These are phyloP conservation scores for Hemisphaericaspora subhashii DNA, from an alignment of 1,139 yeast species.

Conservation along the genomic window DNA sequence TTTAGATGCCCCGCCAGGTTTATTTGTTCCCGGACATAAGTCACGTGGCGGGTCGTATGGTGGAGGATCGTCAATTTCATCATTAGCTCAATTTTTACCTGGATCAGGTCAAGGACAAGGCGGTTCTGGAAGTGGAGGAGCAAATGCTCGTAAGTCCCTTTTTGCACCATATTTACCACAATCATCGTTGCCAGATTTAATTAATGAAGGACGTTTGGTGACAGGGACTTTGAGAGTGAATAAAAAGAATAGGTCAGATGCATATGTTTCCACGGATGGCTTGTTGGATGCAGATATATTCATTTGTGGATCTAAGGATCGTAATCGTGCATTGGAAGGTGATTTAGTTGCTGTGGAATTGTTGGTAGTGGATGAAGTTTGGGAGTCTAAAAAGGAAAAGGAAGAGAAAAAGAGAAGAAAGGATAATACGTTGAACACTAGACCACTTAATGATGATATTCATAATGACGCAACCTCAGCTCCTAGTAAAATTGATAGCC, in stretches of 20 bases:
- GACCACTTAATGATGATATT: slow-evolving; percentile 56
- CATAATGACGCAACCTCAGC: slow-evolving; percentile 72
- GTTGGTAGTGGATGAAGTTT: slow-evolving; percentile 92
- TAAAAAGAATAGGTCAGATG: slow-evolving; percentile 94
- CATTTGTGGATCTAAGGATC: slow-evolving; percentile 98
- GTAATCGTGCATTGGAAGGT: slow-evolving; percentile 96
- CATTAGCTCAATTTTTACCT: slow-evolving; percentile 46
- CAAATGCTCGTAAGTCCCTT: slow-evolving; percentile 70
- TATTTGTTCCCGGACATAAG: slow-evolving; percentile 80
- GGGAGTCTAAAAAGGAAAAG: slow-evolving; percentile 95
- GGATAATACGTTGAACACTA: slow-evolving; percentile 49
- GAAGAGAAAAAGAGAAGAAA: slow-evolving; percentile 96
- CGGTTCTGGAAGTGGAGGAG: slow-evolving; percentile 20
- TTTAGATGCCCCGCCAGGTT: slow-evolving; percentile 43
- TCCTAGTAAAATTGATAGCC: slow-evolving; percentile 23
- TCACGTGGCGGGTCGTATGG: slow-evolving; percentile 66
- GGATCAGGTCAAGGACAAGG: slow-evolving; percentile 13
- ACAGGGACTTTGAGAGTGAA: slow-evolving; percentile 92
- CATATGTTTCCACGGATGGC: slow-evolving; percentile 96
- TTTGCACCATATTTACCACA: slow-evolving; percentile 97
- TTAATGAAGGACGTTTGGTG: slow-evolving; percentile 87
- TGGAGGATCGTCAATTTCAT: slow-evolving; percentile 61
- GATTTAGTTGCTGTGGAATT: slow-evolving; percentile 95
- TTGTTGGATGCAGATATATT: slow-evolving; percentile 93
- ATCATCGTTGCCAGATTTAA: slow-evolving; percentile 83